Percentiles rank a stretch among this genome's conserved stretches.
phyloP scores from a whole-genome alignment of 2,329 filamentous ascomycete species.

The Tympanopsis confertula region DNA sequence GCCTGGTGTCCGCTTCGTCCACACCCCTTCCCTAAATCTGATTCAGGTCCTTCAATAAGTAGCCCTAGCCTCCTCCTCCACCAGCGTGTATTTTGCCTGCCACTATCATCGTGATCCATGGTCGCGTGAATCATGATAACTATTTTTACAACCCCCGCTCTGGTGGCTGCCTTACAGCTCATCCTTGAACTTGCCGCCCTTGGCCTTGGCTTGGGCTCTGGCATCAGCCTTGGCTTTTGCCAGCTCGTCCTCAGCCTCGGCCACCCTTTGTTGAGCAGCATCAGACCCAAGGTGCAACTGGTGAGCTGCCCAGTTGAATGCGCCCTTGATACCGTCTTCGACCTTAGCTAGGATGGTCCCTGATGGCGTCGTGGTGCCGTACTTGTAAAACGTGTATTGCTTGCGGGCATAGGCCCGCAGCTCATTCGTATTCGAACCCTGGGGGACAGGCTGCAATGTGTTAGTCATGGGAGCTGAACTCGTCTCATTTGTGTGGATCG shows the following conservation, averaged over 20 bases:
- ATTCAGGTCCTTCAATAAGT: no score
- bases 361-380: constrained; percentile 57
- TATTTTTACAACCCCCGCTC: no score
- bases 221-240: background rate
- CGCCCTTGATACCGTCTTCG: constrained; percentile 30
- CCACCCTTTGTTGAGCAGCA: constrained; percentile 33
- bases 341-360: constrained; percentile 57
- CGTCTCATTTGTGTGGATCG: constrained; percentile 6
- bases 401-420: constrained; percentile 60
- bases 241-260: constrained; percentile 21
- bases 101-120: no score
- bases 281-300: constrained; percentile 36
- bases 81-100: no score
- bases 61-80: no score
- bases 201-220: background rate
- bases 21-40: no score
- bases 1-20: no score
- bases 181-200: constrained; percentile 16
- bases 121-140: no score
- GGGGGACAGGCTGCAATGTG: constrained; percentile 35
- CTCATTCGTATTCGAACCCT: constrained; percentile 58
- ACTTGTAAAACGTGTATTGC: constrained; percentile 66
- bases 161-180: constrained; percentile 43
- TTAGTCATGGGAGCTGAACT: constrained; percentile 13
- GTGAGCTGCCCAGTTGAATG: constrained; percentile 36